A percentile compares a stretch with the other conserved stretches of the same genome.
Conservation (phyloP, 371 early-diverging fungal genomes). For the Actinomortierella ambigua region DNA sequence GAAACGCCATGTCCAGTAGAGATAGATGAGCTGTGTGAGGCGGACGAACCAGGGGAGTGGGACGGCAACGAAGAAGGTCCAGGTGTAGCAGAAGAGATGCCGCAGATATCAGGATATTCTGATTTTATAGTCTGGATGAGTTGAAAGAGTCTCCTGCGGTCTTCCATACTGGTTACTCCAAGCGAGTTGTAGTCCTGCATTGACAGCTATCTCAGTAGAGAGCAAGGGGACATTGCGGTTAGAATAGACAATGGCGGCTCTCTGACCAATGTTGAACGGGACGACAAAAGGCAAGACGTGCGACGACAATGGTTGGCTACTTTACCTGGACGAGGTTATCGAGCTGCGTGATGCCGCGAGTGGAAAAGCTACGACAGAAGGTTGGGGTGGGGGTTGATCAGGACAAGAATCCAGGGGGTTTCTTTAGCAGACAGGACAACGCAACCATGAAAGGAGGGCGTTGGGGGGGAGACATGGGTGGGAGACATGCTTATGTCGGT, state of each 20-base stretch:
- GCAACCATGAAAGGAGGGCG: too few relatives aligned
- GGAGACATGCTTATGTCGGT: too few relatives aligned
- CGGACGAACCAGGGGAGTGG: too few relatives aligned
- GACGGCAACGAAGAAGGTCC: slow-evolving; percentile 3
- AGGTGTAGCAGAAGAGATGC: slow-evolving; percentile 19
- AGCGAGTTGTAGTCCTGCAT: slow-evolving; percentile 83
- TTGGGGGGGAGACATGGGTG: too few relatives aligned
- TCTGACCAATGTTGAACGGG: too few relatives aligned
- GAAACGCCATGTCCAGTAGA: too few relatives aligned
- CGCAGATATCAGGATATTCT: slow-evolving; percentile 28
- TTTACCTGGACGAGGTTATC: slow-evolving; percentile 61
- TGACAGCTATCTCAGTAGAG: slow-evolving; percentile 57
- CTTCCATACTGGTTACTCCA: slow-evolving; percentile 78
- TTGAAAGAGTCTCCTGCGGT: slow-evolving; percentile 77
- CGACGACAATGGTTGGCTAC: slow-evolving; percentile 28
- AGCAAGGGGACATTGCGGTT: not conserved
- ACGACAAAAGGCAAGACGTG: too few relatives aligned
- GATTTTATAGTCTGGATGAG: slow-evolving; percentile 63
- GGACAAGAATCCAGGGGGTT: not conserved
- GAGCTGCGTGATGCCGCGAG: slow-evolving; percentile 64
- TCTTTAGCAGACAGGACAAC: slow-evolving; percentile 1
- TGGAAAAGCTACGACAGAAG: slow-evolving; percentile 52
- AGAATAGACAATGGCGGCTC: not conserved
- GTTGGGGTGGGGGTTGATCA: not conserved
- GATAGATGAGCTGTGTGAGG: too few relatives aligned